Conservation (phyloP, 1,284 basidiomycete species). For the Clitocybe nebularis region DNA sequence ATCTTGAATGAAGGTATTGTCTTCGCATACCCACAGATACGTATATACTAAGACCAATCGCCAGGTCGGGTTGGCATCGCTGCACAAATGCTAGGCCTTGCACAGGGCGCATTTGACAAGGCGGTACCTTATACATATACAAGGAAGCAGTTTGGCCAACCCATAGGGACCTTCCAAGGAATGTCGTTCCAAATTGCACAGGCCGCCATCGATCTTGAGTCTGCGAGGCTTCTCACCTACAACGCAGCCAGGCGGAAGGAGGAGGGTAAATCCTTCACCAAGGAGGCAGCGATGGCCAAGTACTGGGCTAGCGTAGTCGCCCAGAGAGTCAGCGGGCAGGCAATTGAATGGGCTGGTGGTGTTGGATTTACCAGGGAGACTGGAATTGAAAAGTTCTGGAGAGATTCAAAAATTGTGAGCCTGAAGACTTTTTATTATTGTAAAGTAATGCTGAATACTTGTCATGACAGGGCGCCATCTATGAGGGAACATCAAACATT, state of each 20-base stretch:
- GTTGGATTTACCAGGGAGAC: conserved; percentile 94
- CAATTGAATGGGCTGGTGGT: conserved; percentile 97
- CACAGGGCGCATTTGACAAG: conserved; percentile 95
- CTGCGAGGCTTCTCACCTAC: conserved; percentile 91
- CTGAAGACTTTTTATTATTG: neutral
- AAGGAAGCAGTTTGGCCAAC: conserved; percentile 91
- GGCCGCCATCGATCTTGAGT: conserved; percentile 86
- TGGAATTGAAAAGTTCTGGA: conserved; percentile 92
- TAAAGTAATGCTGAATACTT: neutral
- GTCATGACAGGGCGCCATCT: conserved; percentile 78
- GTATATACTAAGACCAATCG: too few relatives aligned
- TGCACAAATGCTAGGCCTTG: conserved; percentile 94
- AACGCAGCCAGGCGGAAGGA: conserved; percentile 95
- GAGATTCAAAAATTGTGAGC: conserved; percentile 92
- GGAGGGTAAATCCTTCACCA: conserved; percentile 83
- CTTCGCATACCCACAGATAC: too few relatives aligned
- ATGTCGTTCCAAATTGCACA: conserved; percentile 95
- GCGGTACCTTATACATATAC: conserved; percentile 92
- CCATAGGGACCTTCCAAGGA: conserved; percentile 91
- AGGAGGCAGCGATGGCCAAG: conserved; percentile 97
- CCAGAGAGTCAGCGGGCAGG: conserved; percentile 81
- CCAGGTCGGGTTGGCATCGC: conserved; percentile 97
- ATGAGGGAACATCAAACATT: conserved; percentile 95
- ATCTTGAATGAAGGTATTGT: conserved; percentile 98
- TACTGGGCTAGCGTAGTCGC: conserved; percentile 89